Percentiles rank a stretch among this genome's conserved stretches.
These are phyloP conservation scores for Verticillium tricorpus DNA, from an alignment of 2,329 filamentous ascomycete genomes.

Conservation along the genomic window DNA sequence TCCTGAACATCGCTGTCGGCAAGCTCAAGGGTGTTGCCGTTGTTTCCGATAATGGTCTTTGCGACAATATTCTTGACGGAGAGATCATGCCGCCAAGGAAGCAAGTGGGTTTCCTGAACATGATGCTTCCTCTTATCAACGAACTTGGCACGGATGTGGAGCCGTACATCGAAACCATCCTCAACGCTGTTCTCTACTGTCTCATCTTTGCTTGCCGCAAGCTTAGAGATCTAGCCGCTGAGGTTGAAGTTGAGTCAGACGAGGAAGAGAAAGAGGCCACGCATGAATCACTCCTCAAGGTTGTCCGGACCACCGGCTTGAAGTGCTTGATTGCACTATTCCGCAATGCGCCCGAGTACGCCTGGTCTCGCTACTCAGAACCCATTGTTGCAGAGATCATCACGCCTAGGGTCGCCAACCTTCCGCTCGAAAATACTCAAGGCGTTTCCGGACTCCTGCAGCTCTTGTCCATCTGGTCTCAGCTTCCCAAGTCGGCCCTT, in stretches of 20 bases:
- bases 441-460: constrained; percentile 79
- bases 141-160: constrained; percentile 73
- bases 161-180: constrained; percentile 62
- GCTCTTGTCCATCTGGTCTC: constrained; percentile 77
- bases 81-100: constrained; percentile 66
- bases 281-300: constrained; percentile 56
- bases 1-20: constrained; percentile 78
- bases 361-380: constrained; percentile 69
- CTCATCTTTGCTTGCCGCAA: constrained; percentile 64
- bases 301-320: constrained; percentile 66
- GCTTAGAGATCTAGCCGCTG: constrained; percentile 37
- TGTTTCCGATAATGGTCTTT: constrained; percentile 42
- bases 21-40: constrained; percentile 59
- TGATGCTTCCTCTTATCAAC: constrained; percentile 82
- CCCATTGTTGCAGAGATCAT: constrained; percentile 72
- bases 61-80: constrained; percentile 49
- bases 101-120: constrained; percentile 87
- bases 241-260: constrained; percentile 31
- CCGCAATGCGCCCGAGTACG: constrained; percentile 62
- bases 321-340: constrained; percentile 81
- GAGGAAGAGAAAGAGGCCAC: constrained; percentile 39
- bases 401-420: constrained; percentile 69
- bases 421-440: constrained; percentile 83
- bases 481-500: constrained; percentile 57
- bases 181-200: constrained; percentile 79